Evolutionary conservation across 176 grass and related monocot genomes (phyloP).

Genomic region (barley (Hordeum vulgare)): MorexV3_pseudomolecules_assembly NC_058518.1:456791237-456791736

Average conservation of each 20-base stretch:
- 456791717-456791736: constrained; percentile 32
- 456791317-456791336: too few species aligned
- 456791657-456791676: neutral
- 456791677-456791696: neutral
- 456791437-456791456: neutral
- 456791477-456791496: neutral
- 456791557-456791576: neutral
- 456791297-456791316: neutral
- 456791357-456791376: too few species aligned
- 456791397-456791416: too few species aligned
- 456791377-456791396: too few species aligned
- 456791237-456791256: neutral
- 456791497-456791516: neutral
- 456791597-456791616: neutral
- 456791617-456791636: neutral
- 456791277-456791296: neutral
- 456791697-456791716: neutral
- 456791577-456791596: neutral
- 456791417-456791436: neutral
- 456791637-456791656: neutral
- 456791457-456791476: constrained; percentile 11
- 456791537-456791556: neutral
- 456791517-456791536: constrained; percentile 5
- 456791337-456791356: too few species aligned
- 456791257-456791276: neutral